Base-by-base conservation (phyloP, 371 early-diverging fungal species). In the Rhizopus microsporus region DNA sequence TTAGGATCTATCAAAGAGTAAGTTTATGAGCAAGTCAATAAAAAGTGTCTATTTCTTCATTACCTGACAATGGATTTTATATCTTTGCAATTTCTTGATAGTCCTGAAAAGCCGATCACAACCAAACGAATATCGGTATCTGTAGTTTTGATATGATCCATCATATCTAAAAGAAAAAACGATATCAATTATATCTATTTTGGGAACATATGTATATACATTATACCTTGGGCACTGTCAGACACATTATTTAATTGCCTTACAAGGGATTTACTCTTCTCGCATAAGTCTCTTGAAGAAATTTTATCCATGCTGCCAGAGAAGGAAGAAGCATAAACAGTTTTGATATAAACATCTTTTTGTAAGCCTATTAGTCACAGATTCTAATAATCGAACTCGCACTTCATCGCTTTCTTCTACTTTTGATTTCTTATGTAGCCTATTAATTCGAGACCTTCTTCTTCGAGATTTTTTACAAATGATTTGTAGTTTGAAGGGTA, bases 371-470 rank as follows among this genome's bases (percentile, higher is more conserved):
- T 7, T 51, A 38, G 37, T 39, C 39, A 51, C 38, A 39, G 38
- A 1, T 39, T 51, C 23, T 51, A 51, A 51, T 51, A 51, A 39
- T 39, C 39, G 38, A 39, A 39, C 51, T 51, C 38, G 13, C 17
- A 51, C 51, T 39, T 51, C 51, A 29, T 51, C 5, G 48, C 38
- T 51, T 51, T 51, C 16, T 51, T 56, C 39, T 48, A 31, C 49
- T 48, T 40, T 57, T 31, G 42, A 39, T 56, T 56, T 50, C 50
- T 48, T 40, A 42, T 31, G 16, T 47, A 56, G 15, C 49, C 17
- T 48, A 38, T 48, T 39, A 56, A 47, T 56, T 56, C 39, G 30
- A 38, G 38, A 37, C 47, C 57, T 55, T 55, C 55, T 49, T 56
- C 39, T 43, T 54, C 33, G 35, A 55, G 46, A 37, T 23, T 55